Evolutionary conservation across 441 rosid species (phyloP).

Genomic region (Populus hybrid): DNA sequence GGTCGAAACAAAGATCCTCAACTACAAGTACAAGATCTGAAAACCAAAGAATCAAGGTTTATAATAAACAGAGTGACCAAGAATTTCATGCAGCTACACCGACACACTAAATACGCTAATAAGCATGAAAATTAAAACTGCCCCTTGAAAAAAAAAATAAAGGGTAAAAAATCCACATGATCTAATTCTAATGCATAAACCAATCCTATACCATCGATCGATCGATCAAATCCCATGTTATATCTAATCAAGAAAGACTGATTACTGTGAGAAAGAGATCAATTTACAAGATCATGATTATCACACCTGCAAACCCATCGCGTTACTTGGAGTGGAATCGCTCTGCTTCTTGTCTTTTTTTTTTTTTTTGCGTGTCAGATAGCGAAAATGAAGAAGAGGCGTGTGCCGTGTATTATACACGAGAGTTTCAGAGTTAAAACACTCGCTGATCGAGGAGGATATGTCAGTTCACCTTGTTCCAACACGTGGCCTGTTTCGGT

Average conservation of each 20-base stretch:
- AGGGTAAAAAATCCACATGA: too few species aligned
- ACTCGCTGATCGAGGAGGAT: not conserved
- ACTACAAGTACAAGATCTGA: too few species aligned
- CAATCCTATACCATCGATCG: not conserved
- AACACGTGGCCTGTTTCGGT: not conserved
- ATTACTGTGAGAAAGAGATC: not conserved
- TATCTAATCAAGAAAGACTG: not conserved
- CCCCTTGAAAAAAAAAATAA: too few species aligned
- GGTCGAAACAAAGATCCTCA: too few species aligned
- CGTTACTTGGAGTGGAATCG: not conserved
- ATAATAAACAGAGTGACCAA: too few species aligned
- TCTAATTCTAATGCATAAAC: not conserved
- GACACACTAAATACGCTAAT: too few species aligned
- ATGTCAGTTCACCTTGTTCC: not conserved
- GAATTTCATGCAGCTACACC: too few species aligned
- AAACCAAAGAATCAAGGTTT: too few species aligned
- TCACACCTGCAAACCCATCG: not conserved
- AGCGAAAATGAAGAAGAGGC: not conserved
- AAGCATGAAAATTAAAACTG: not conserved
- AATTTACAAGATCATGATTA: not conserved
- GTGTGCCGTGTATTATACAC: not conserved
- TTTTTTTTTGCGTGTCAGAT: not conserved
- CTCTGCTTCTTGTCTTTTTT: not conserved
- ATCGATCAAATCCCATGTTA: not conserved
- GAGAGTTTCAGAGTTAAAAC: not conserved